Conservation (phyloP, 306 rosid species). For the Pyrus betulifolia region DNA sequence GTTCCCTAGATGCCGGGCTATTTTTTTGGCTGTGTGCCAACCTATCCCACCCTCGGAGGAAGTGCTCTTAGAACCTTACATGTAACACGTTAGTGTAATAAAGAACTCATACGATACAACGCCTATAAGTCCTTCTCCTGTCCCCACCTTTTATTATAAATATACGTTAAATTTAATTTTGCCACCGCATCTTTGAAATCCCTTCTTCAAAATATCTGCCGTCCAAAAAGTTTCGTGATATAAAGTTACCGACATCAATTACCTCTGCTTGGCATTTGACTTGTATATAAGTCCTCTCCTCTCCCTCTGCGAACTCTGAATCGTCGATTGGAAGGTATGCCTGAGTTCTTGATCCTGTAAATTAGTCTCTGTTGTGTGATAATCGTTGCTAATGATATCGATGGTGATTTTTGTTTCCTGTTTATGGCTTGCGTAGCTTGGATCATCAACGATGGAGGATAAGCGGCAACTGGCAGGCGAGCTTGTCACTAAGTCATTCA, state of each 20-base stretch:
- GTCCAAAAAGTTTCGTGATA: not conserved
- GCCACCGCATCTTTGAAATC: not conserved
- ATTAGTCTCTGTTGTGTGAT: not conserved
- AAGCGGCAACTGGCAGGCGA: not conserved
- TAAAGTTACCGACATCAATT: not conserved
- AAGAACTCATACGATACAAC: no score
- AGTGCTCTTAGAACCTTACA: no score
- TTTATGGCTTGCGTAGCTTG: not conserved
- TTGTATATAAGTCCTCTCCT: no score
- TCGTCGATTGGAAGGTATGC: not conserved
- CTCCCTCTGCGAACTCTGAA: not conserved
- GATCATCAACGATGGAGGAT: not conserved
- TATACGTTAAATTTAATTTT: no score
- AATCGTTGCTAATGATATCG: not conserved
- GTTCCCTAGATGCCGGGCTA: no score
- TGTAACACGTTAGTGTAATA: no score
- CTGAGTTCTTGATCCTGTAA: not conserved
- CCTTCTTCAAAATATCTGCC: not conserved
- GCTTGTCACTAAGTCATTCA: not conserved
- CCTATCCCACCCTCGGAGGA: no score
- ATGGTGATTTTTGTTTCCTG: not conserved
- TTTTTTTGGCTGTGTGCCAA: no score
- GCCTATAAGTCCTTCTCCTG: no score
- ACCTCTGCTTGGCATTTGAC: not conserved
- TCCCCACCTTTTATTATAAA: not conserved